Evolutionary conservation across 2,329 filamentous ascomycete genomes (phyloP), one percentile per base, ranked within the genome.

Genomic region (Biscogniauxia sp.): DNA sequence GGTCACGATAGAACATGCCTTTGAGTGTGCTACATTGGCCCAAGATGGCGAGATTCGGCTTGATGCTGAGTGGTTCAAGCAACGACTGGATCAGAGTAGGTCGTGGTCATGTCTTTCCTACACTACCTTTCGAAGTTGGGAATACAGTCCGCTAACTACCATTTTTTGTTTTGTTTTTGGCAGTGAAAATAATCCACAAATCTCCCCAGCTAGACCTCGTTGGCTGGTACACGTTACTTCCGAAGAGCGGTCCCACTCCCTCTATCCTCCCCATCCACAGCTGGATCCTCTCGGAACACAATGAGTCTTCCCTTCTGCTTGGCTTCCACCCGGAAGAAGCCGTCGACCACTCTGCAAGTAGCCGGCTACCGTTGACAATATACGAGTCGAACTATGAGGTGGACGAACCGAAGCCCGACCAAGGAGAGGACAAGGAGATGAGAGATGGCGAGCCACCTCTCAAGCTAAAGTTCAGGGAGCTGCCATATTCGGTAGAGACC

Each of bases 1-100:
- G 70, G 89, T 97, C 69, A 97, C 92, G 9, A 88, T 97, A 66
- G 94, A 98, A 75, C 89, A 96, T 79, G 93, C 92, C 3, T 98
- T 97, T 73, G 93, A 97, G 72, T 92, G 90, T 74, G 86, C 89
- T 64, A 79, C 86, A 1, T 73, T 74, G 32, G 75, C 78, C 15
- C 72, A 80, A 0, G 80, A 87, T 51, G 86, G 84, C 32, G 80
- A 87, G 52, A 82, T 87, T 51, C 74, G 85, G 32, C 77, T 97
- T 8, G 85, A 93, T 66, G 76, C 82, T 57, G 78, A 78, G 2
- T 96, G 91, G 87, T 97, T 98, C 72, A 78, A 79, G 50, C 83
- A 88, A 60, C 87, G 95, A 63, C 76, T 98, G 62, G 88, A 95
- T 68, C 92, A 97, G 75, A 96, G 93, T 96, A 75, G 69, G 89